phyloP scores from a whole-genome alignment of 495 filamentous ascomycete genomes.

The Penicillium bialowiezense region DNA sequence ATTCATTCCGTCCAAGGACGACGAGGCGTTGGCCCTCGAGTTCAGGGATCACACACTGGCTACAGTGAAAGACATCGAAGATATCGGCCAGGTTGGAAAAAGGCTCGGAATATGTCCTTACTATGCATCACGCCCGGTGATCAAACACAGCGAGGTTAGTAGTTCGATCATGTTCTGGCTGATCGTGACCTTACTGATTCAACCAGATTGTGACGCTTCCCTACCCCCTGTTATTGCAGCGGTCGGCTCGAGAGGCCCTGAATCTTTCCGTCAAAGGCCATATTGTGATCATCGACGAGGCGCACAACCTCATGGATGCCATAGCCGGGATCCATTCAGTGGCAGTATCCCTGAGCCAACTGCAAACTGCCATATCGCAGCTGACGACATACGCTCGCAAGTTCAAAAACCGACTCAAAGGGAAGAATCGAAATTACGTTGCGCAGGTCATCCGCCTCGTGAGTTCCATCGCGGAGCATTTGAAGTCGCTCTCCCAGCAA shows the following conservation, averaged over 20 bases:
- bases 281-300: conserved; percentile 92
- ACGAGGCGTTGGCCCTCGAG: conserved; percentile 65
- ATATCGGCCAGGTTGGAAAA: conserved; percentile 74
- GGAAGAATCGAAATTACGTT: conserved; percentile 89
- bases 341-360: conserved; percentile 66
- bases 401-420: conserved; percentile 83
- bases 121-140: conserved; percentile 82
- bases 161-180: neutral
- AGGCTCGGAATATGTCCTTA: conserved; percentile 87
- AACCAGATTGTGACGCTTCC: conserved; percentile 84
- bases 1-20: conserved; percentile 75
- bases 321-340: conserved; percentile 85
- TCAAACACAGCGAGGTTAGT: conserved; percentile 72
- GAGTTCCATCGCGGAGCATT: conserved; percentile 67
- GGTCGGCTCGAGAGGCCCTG: conserved; percentile 83
- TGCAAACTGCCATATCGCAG: conserved; percentile 68
- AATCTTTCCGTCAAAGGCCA: conserved; percentile 82
- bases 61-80: conserved; percentile 88
- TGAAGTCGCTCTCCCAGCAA: conserved; percentile 44
- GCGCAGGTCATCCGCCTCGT: conserved; percentile 80
- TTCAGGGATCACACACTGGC: conserved; percentile 90
- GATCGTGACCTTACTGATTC: neutral
- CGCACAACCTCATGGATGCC: conserved; percentile 96
- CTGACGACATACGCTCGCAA: conserved; percentile 80
- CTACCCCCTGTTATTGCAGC: conserved; percentile 87